A percentile compares a stretch with the other conserved stretches of the same genome.
These are phyloP conservation scores for Trypanosoma congolense DNA, from an alignment of 208 protist species.

Conservation along the genomic window DNA sequence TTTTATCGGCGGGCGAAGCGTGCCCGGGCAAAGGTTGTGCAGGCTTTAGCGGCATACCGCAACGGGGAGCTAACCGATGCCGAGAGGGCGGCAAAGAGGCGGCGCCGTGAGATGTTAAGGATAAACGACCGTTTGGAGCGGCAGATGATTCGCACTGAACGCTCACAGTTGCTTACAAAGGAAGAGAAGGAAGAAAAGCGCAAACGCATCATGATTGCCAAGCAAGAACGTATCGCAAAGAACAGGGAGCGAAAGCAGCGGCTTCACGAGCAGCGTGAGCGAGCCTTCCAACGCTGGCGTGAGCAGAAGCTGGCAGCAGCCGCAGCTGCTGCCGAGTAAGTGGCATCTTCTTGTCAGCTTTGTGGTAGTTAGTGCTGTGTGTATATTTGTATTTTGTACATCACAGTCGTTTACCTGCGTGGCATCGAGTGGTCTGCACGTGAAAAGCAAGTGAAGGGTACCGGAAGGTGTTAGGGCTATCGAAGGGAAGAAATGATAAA, in stretches of 20 bases:
- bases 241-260: constrained; percentile 79
- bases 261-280: constrained; percentile 60
- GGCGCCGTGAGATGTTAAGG: constrained; percentile 60
- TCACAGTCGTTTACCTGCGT: no score
- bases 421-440: no score
- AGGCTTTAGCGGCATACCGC: constrained; percentile 70
- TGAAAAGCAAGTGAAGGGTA: no score
- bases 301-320: constrained; percentile 62
- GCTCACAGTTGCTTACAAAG: constrained; percentile 52
- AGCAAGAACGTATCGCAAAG: constrained; percentile 85
- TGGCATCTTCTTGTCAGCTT: constrained; percentile 3
- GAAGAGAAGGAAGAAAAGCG: constrained; percentile 82
- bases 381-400: neutral
- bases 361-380: no score
- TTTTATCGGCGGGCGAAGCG: constrained; percentile 57
- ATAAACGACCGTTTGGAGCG: constrained; percentile 80
- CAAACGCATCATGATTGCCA: constrained; percentile 69
- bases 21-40: constrained; percentile 62
- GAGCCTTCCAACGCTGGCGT: constrained; percentile 79
- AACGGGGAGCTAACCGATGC: constrained; percentile 72
- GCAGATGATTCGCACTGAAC: constrained; percentile 47
- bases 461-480: no score
- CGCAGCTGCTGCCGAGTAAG: constrained; percentile 6
- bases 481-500: no score
- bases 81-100: constrained; percentile 63